These are phyloP conservation scores for Chlorophyllum brunneum DNA, from an alignment of 768 basidiomycete genomes.

Conservation along the genomic window DNA sequence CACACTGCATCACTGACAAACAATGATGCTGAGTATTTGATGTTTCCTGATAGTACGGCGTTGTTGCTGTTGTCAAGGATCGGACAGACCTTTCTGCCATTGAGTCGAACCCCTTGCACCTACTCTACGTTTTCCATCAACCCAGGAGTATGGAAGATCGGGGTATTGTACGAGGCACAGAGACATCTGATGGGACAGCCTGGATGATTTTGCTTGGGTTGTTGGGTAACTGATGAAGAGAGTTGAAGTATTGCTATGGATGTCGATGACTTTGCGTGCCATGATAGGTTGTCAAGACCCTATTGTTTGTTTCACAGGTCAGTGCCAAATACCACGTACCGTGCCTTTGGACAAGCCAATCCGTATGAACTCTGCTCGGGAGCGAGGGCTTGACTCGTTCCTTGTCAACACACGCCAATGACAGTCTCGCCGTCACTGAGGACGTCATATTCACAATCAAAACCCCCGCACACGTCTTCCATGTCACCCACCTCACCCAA, in stretches of 20 bases:
- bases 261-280: too few species aligned
- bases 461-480: conserved; percentile 12
- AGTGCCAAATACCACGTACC: conserved; percentile 6
- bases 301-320: not conserved
- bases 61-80: conserved; percentile 1
- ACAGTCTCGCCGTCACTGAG: conserved; percentile 10
- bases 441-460: not conserved
- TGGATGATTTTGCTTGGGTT: not conserved
- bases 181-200: too few species aligned
- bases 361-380: not conserved
- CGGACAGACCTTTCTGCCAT: not conserved
- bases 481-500: conserved; percentile 10
- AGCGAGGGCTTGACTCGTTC: too few species aligned
- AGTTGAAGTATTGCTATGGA: not conserved
- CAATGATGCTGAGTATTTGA: not conserved
- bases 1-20: not conserved
- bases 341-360: not conserved
- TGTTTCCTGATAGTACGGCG: not conserved
- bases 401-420: not conserved
- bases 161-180: too few species aligned
- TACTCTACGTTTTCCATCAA: not conserved
- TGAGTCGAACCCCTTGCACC: not conserved
- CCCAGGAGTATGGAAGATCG: not conserved
- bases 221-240: not conserved
- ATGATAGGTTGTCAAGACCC: too few species aligned